phyloP scores from a whole-genome alignment of 306 rosid genomes.

The Vigna nakashimae region DNA sequence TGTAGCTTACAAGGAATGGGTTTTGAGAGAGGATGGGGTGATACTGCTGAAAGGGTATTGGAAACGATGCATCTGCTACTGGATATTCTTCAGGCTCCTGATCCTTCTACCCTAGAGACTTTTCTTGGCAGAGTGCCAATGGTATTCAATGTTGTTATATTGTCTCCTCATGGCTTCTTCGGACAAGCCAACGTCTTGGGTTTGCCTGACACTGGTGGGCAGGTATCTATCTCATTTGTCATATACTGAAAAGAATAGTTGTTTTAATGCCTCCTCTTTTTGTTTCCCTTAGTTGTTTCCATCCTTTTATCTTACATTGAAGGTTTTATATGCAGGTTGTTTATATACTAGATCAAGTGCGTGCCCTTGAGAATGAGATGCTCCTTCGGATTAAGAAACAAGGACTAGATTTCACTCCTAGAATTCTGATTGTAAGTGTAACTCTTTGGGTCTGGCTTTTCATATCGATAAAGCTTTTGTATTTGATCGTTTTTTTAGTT shows the following conservation, averaged over 20 bases:
- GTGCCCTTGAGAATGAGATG: constrained; percentile 96
- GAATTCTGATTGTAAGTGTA: constrained; percentile 79
- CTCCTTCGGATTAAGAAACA: constrained; percentile 78
- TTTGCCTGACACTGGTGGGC: constrained; percentile 98
- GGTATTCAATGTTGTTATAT: constrained; percentile 89
- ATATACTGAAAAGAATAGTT: constrained; percentile 24
- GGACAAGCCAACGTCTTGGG: constrained; percentile 98
- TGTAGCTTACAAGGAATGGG: constrained; percentile 90
- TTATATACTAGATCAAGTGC: constrained; percentile 96
- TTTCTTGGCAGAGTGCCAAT: constrained; percentile 92
- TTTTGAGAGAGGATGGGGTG: constrained; percentile 96
- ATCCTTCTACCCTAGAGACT: constrained; percentile 85
- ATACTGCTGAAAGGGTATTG: constrained; percentile 68
- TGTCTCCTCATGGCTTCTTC: constrained; percentile 93
- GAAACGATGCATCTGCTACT: constrained; percentile 82
- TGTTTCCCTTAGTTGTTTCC: constrained; percentile 17
- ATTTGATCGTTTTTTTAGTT: constrained; percentile 26
- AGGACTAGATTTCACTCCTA: constrained; percentile 80
- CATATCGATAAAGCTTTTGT: neutral
- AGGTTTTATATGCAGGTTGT: constrained; percentile 68
- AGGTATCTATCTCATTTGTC: constrained; percentile 61
- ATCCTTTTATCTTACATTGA: constrained; percentile 14
- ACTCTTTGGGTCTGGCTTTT: constrained; percentile 10
- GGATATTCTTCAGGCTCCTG: constrained; percentile 95
- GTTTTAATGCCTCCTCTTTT: constrained; percentile 1